Conservation (phyloP, 129 eudicot species). For the Escallonia rubra region DNA sequence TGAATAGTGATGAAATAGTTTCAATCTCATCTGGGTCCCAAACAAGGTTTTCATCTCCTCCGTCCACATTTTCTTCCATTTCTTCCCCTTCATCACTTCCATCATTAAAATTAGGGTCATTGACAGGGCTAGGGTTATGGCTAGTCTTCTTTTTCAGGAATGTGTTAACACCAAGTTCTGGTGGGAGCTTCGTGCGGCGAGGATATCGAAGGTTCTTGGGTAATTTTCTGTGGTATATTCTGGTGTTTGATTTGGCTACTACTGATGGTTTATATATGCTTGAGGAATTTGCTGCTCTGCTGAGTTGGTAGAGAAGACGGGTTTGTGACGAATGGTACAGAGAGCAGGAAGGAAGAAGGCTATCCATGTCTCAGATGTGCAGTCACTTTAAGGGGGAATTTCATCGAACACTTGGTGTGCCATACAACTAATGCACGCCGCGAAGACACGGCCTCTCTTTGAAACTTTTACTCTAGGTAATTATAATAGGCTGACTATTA, state of each 20-base stretch:
- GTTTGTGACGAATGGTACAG: constrained; percentile 7
- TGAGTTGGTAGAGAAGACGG: background rate
- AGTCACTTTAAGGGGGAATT: constrained; percentile 9
- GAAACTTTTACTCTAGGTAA: no score
- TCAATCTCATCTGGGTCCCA: constrained; percentile 90
- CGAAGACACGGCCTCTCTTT: no score
- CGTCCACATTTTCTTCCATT: background rate
- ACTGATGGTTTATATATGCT: constrained; percentile 8
- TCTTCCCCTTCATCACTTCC: background rate
- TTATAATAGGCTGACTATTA: no score
- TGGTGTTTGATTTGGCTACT: constrained; percentile 20
- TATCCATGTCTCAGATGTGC: constrained; percentile 18
- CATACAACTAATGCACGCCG: background rate
- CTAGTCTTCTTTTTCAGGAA: constrained; percentile 24
- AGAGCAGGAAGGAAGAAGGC: constrained; percentile 19
- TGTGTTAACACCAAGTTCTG: constrained; percentile 29
- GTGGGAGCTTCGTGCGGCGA: constrained; percentile 42
- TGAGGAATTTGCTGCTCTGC: background rate
- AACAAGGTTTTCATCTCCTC: constrained; percentile 15
- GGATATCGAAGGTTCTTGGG: constrained; percentile 48
- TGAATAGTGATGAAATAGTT: constrained; percentile 69
- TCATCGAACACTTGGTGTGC: constrained; percentile 22
- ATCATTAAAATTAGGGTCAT: constrained; percentile 4
- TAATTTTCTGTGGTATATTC: constrained; percentile 33
- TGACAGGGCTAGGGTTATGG: constrained; percentile 16